These are phyloP conservation scores for Tulasnella calospora DNA, from an alignment of 768 basidiomycete species.

Conservation along the genomic window DNA sequence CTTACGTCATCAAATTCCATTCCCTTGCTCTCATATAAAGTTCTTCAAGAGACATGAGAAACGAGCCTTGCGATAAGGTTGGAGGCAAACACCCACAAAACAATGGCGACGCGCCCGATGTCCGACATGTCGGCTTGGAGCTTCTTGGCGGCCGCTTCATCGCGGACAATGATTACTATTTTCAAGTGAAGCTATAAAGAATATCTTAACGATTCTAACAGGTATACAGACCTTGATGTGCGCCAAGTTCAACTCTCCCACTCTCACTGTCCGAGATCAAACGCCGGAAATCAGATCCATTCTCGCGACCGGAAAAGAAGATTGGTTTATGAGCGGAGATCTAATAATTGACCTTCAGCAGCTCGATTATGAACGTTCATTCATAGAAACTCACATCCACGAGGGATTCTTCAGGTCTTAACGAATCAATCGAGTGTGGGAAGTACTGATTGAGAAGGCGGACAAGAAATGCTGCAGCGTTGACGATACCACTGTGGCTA, in stretches of 20 bases:
- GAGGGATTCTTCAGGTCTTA: not conserved
- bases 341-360: not conserved
- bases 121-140: constrained; percentile 55
- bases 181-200: constrained; percentile 45
- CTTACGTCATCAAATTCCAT: constrained; percentile 61
- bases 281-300: not conserved
- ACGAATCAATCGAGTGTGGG: constrained; percentile 16
- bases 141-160: constrained; percentile 47
- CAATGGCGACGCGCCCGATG: not conserved
- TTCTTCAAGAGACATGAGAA: constrained; percentile 32
- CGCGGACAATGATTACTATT: constrained; percentile 67
- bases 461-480: constrained; percentile 15
- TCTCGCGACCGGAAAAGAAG: not conserved
- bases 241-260: constrained; percentile 30
- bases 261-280: not conserved
- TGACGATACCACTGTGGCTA: constrained; percentile 23
- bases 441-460: not conserved
- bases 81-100: not conserved
- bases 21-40: constrained; percentile 61
- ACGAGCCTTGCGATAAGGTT: not conserved
- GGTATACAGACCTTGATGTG: constrained; percentile 46
- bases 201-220: not conserved
- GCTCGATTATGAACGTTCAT: not conserved
- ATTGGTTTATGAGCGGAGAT: constrained; percentile 10
- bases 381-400: not conserved